Evolutionary conservation across 2,329 filamentous ascomycete genomes (phyloP).

Genomic region (Elsinoe batatas): DNA sequence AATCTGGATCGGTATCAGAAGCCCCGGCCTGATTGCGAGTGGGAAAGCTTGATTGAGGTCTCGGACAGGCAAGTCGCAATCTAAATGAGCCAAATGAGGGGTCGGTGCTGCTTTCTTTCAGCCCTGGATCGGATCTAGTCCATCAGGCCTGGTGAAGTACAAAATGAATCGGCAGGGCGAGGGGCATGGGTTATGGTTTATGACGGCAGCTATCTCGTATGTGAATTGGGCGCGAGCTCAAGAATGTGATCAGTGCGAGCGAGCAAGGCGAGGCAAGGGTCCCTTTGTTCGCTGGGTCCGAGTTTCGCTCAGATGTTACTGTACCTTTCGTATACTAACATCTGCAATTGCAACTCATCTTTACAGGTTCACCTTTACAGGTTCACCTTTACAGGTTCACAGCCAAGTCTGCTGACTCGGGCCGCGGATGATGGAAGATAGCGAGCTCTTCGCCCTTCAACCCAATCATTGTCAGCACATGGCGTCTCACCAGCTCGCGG

Average conservation of each 20-base stretch:
- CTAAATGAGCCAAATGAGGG: slow-evolving; percentile 6
- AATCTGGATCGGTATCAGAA: slow-evolving; percentile 3
- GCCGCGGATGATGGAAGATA: background rate
- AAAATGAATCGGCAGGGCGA: background rate
- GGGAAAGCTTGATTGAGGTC: slow-evolving; percentile 3
- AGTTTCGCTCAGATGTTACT: background rate
- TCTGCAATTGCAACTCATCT: too few species aligned
- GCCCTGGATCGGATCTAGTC: slow-evolving; percentile 1
- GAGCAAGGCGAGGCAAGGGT: background rate
- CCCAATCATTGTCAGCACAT: background rate
- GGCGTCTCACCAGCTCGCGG: background rate
- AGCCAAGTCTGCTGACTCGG: background rate
- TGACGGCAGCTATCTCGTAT: background rate
- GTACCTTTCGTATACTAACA: too few species aligned
- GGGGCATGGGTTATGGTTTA: background rate
- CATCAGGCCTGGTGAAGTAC: slow-evolving; percentile 1
- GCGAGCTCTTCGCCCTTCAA: too few species aligned
- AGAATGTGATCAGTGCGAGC: background rate
- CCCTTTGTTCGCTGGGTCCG: background rate
- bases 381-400: too few species aligned
- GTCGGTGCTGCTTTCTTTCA: background rate
- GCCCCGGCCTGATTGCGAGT: background rate
- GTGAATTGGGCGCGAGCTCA: background rate
- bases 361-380: too few species aligned
- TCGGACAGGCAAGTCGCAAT: background rate